A percentile compares a stretch with the other conserved stretches of the same genome.
Conservation (phyloP, 495 filamentous ascomycete species). For the Neurospora tetrasperma region DNA sequence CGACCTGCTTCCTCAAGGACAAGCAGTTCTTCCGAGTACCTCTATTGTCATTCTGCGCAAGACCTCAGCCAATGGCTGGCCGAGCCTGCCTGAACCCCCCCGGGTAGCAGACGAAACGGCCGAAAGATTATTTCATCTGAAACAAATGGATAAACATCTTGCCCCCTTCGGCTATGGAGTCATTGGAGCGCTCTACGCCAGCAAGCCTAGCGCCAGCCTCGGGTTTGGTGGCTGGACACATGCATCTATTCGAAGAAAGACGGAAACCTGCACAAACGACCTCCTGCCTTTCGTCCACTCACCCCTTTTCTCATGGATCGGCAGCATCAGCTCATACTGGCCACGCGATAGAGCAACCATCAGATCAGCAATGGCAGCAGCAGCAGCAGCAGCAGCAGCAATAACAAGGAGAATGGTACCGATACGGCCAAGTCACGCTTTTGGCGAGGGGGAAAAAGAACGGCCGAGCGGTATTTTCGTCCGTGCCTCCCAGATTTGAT, state of each 20-base stretch:
- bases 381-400: not conserved
- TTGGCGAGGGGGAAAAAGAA: not conserved
- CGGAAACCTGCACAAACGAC: slow-evolving; percentile 31
- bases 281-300: slow-evolving; percentile 15
- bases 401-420: not conserved
- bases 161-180: slow-evolving; percentile 7
- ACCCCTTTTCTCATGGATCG: slow-evolving; percentile 9
- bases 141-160: slow-evolving; percentile 22
- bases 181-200: slow-evolving; percentile 3
- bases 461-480: slow-evolving; percentile 1
- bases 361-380: not conserved
- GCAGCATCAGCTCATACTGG: slow-evolving; percentile 18
- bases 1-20: not conserved
- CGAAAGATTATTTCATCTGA: slow-evolving; percentile 27
- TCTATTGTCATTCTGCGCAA: not conserved
- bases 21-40: not conserved
- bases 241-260: slow-evolving; percentile 22
- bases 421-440: not conserved
- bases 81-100: slow-evolving; percentile 3
- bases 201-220: slow-evolving; percentile 7
- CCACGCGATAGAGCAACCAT: slow-evolving; percentile 17
- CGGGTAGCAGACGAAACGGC: slow-evolving; percentile 18
- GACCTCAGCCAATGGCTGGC: slow-evolving; percentile 15
- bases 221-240: slow-evolving; percentile 21
- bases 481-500: not conserved